phyloP scores from a whole-genome alignment of 768 basidiomycete genomes.

The Clathrus columnatus region DNA sequence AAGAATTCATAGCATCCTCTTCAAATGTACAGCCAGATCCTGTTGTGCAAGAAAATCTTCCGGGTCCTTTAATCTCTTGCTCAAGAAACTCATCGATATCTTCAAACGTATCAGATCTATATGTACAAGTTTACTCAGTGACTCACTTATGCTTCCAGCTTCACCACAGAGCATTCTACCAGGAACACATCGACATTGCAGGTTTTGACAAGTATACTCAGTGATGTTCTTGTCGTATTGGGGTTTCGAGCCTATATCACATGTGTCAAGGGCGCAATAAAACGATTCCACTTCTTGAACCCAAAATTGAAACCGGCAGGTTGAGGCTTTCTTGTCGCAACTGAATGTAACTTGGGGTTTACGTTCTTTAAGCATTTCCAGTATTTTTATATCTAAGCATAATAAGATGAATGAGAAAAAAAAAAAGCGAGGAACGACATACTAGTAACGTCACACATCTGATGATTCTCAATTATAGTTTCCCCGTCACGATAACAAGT shows the following conservation, averaged over 20 bases:
- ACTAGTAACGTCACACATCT: slow-evolving; percentile 99
- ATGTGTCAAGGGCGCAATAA: slow-evolving; percentile 80
- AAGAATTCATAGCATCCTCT: slow-evolving; percentile 92
- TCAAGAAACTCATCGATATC: slow-evolving; percentile 91
- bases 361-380: slow-evolving; percentile 85
- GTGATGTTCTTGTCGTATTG: slow-evolving; percentile 67
- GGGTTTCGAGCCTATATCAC: slow-evolving; percentile 36
- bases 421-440: slow-evolving; percentile 23
- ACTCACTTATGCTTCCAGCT: slow-evolving; percentile 82
- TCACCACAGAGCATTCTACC: slow-evolving; percentile 93
- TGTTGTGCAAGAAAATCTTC: slow-evolving; percentile 66
- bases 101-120: slow-evolving; percentile 20
- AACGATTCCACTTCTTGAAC: slow-evolving; percentile 91
- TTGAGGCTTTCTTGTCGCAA: slow-evolving; percentile 54
- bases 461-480: slow-evolving; percentile 91
- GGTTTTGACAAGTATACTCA: slow-evolving; percentile 68
- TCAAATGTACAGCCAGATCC: slow-evolving; percentile 80
- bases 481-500: slow-evolving; percentile 91
- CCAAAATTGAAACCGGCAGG: slow-evolving; percentile 98
- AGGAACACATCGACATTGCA: slow-evolving; percentile 90
- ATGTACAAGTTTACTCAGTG: background rate
- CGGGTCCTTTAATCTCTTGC: slow-evolving; percentile 88
- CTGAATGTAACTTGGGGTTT: slow-evolving; percentile 96
- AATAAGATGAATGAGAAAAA: background rate
- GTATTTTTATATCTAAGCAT: slow-evolving; percentile 79